Evolutionary conservation across 495 filamentous ascomycete species (phyloP).

Genomic region (Talaromyces stipitatus): DNA sequence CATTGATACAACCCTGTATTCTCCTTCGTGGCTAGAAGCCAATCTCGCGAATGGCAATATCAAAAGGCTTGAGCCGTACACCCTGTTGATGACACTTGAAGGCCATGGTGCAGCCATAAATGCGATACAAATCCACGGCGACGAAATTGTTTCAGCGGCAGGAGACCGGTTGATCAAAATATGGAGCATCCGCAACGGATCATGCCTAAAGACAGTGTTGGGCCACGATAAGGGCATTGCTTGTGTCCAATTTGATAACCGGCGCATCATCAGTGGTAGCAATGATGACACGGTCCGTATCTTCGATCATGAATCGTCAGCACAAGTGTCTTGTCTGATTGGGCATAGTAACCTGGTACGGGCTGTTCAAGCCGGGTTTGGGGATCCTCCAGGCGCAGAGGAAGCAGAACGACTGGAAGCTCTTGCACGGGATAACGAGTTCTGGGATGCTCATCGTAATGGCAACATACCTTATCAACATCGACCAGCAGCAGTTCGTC

Average conservation of each 20-base stretch:
- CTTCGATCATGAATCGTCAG: conserved; percentile 74
- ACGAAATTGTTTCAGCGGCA: conserved; percentile 87
- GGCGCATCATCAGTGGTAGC: conserved; percentile 91
- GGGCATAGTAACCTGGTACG: conserved; percentile 80
- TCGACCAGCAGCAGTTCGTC: conserved; percentile 31
- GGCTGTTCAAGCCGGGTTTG: conserved; percentile 90
- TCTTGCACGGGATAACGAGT: conserved; percentile 59
- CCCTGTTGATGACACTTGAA: conserved; percentile 66
- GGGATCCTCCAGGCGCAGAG: conserved; percentile 72
- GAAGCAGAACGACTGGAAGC: conserved; percentile 67
- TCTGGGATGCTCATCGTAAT: conserved; percentile 59
- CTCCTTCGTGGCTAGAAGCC: conserved; percentile 35
- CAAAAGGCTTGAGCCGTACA: conserved; percentile 48
- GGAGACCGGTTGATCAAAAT: conserved; percentile 87
- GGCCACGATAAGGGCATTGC: conserved; percentile 95
- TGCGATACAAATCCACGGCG: conserved; percentile 81
- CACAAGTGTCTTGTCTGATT: conserved; percentile 79
- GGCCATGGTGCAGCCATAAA: conserved; percentile 92
- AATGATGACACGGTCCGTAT: conserved; percentile 93
- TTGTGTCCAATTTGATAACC: conserved; percentile 95
- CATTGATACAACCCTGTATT: conserved; percentile 42
- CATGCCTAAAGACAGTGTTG: conserved; percentile 64
- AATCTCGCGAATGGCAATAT: conserved; percentile 30
- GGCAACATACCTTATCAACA: conserved; percentile 41
- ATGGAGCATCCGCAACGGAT: conserved; percentile 81